Evolutionary conservation across 2,329 filamentous ascomycete species (phyloP).

Genomic region (Beauveria varroae): DNA sequence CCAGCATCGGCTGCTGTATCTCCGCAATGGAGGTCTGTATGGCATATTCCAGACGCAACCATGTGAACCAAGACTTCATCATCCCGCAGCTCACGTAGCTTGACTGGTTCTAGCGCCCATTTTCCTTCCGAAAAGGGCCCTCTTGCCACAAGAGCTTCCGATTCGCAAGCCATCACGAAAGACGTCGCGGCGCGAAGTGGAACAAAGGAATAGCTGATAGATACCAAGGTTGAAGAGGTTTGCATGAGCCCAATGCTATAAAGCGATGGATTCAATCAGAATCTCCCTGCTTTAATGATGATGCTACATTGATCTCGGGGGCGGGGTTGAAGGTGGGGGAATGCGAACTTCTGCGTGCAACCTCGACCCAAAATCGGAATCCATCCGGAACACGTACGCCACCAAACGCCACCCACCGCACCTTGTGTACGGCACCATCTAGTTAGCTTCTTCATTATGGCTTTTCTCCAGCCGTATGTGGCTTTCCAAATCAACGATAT

Average conservation of each 20-base stretch:
- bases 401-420: background rate
- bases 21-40: constrained; percentile 44
- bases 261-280: background rate
- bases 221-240: background rate
- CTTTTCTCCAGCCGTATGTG: too few relatives aligned
- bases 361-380: background rate
- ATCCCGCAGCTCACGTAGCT: constrained; percentile 22
- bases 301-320: background rate
- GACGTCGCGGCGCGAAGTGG: background rate
- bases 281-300: too few relatives aligned
- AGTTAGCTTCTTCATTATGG: too few relatives aligned
- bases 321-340: constrained; percentile 6
- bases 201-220: background rate
- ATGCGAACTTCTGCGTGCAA: too few relatives aligned
- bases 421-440: too few relatives aligned
- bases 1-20: constrained; percentile 18
- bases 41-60: constrained; percentile 46
- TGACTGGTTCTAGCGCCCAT: constrained; percentile 25
- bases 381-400: background rate
- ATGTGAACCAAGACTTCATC: constrained; percentile 47
- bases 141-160: constrained; percentile 23
- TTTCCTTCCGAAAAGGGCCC: constrained; percentile 24
- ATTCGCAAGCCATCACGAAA: constrained; percentile 17
- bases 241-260: background rate
- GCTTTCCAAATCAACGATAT: too few relatives aligned